Percentiles rank a stretch among this genome's conserved stretches.
Conservation (phyloP, 2,329 filamentous ascomycete species). For the Aureobasidium pullulans region DNA sequence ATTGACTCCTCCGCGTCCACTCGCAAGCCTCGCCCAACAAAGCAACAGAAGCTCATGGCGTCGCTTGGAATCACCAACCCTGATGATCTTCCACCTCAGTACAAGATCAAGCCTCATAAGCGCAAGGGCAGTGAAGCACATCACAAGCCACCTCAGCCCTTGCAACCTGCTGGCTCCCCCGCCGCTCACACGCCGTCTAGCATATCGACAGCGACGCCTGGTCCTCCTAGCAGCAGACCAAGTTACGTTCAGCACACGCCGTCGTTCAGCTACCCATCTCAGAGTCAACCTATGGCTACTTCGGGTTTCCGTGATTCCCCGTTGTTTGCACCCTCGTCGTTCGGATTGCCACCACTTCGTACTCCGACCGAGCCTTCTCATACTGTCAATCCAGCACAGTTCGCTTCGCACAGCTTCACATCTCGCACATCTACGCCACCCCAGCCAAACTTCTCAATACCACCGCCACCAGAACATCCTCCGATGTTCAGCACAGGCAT, state of each 20-base stretch:
- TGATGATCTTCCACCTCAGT: constrained; percentile 77
- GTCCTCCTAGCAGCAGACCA: constrained; percentile 12
- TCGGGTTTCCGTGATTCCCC: constrained; percentile 23
- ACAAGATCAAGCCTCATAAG: constrained; percentile 72
- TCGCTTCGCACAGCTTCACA: constrained; percentile 11
- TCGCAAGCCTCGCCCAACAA: constrained; percentile 89
- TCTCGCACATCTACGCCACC: constrained; percentile 14
- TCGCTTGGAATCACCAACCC: constrained; percentile 84
- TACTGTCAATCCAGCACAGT: constrained; percentile 13
- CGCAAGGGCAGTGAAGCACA: constrained; percentile 47
- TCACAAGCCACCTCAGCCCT: constrained; percentile 16
- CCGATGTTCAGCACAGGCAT: constrained; percentile 9
- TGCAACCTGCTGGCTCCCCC: constrained; percentile 27
- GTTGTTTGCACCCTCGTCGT: constrained; percentile 20
- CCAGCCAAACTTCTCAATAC: constrained; percentile 4
- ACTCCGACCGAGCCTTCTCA: constrained; percentile 17
- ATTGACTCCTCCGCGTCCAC: constrained; percentile 85
- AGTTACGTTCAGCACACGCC: constrained; percentile 20
- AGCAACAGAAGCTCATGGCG: constrained; percentile 88
- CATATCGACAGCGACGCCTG: constrained; percentile 15
- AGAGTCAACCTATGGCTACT: constrained; percentile 13
- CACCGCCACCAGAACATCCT: constrained; percentile 9
- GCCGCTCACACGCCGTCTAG: constrained; percentile 18
- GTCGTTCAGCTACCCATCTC: constrained; percentile 20
- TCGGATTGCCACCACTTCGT: constrained; percentile 15